Conservation (phyloP, 805 yeast genomes). For the Pichia gijzeniarum region DNA sequence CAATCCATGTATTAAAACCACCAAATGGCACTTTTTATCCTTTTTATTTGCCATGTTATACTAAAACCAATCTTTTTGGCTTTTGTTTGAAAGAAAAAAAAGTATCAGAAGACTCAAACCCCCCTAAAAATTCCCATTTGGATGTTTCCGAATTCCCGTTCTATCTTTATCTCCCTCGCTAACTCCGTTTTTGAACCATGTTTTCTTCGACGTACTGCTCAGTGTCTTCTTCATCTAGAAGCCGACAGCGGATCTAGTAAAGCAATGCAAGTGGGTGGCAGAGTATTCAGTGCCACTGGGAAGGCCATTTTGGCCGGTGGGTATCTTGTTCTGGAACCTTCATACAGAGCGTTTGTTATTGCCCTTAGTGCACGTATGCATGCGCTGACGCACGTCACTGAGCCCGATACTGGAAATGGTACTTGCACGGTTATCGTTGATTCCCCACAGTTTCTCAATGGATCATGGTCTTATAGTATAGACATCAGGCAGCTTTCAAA, state of each 20-base stretch:
- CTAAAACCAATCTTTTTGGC: background rate
- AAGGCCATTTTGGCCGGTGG: slow-evolving; percentile 95
- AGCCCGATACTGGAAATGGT: slow-evolving; percentile 1
- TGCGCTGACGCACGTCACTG: slow-evolving; percentile 33
- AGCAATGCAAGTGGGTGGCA: background rate
- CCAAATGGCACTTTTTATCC: slow-evolving; percentile 41
- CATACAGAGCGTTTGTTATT: slow-evolving; percentile 69
- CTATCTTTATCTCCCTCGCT: too few species aligned
- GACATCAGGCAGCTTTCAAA: slow-evolving; percentile 12
- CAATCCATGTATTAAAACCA: slow-evolving; percentile 72
- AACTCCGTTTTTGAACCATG: too few species aligned
- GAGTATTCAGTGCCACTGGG: slow-evolving; percentile 88
- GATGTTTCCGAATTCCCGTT: too few species aligned
- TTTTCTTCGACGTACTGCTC: too few species aligned
- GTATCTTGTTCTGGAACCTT: slow-evolving; percentile 78
- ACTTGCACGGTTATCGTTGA: slow-evolving; percentile 35
- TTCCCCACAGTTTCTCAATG: slow-evolving; percentile 75
- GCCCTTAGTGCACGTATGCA: slow-evolving; percentile 91
- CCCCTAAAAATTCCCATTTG: too few species aligned
- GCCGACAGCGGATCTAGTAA: background rate
- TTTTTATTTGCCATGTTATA: background rate
- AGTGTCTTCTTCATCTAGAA: too few species aligned
- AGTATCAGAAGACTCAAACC: background rate
- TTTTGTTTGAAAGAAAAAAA: background rate
- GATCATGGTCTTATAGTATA: slow-evolving; percentile 57